Base-by-base conservation (phyloP, 352 stramenopile genomes). In the Phytophthora cryptogea region DNA sequence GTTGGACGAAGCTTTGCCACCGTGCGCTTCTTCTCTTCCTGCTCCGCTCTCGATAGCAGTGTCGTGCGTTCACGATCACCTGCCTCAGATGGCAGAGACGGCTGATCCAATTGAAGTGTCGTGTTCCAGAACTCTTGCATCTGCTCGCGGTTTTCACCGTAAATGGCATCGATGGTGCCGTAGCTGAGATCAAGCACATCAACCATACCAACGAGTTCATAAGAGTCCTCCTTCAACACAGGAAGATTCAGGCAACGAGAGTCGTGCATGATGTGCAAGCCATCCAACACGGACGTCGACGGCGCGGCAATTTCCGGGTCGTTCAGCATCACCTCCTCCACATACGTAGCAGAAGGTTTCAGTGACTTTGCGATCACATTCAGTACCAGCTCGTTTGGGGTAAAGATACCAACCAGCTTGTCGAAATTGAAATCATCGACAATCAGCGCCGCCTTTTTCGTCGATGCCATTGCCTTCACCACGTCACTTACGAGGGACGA, bases 361-460 rank as follows among this genome's bases (percentile, higher is more conserved):
- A 98, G 65, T n/a, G 85, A 85, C 66, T 94, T 97, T 0, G 95
- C 92, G 60, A 99, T 90, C 33, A 98, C 96, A 46, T 97, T 89
- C 42, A 94, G 92, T 66, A 99, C 95, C 65, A 99, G 81, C 68
- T 99, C 97, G 60, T 98, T 98, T 27, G 97, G 97, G 11, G 96
- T 98, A 60, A 99, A 98, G 32, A 99, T 88, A 35, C 97, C 97
- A 23, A 98, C 82, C 8, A 99, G 68, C 43, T 91, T 80, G 45
- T 93, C 78, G 16, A 80, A 79, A 32, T 93, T 86, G 10, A 96
- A 76, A 11, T 83, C 75, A 39, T 98, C 94, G 6, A 98, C 92
- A 46, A 99, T 92, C 27, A 99, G 74, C 1, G 90, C 92, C 10
- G 96, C 96, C 72, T 99, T 98, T 28, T 90, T 80, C 6, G 86